phyloP scores from a whole-genome alignment of 768 basidiomycete genomes.

The Hemileccinum impolitum region DNA sequence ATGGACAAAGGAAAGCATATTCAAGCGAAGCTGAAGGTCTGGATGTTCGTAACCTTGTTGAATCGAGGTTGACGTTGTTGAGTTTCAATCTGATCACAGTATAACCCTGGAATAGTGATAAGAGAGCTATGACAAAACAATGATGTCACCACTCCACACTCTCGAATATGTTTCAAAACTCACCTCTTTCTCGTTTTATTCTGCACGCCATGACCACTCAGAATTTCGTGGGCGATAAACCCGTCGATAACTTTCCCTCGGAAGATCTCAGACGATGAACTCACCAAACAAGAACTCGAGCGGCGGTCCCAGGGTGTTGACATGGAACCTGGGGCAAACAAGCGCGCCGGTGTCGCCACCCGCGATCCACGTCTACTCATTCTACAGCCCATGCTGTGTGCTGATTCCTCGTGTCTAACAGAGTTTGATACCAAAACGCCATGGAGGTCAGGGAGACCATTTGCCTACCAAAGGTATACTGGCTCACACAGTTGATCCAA shows the following conservation, averaged over 20 bases:
- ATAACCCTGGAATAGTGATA: too few species aligned
- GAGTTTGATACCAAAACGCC: slow-evolving; percentile 15
- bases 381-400: too few species aligned
- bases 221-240: slow-evolving; percentile 27
- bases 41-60: too few species aligned
- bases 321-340: slow-evolving; percentile 25
- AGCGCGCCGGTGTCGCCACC: slow-evolving; percentile 26
- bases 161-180: background rate
- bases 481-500: background rate
- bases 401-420: background rate
- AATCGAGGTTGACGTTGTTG: too few species aligned
- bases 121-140: background rate
- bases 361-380: slow-evolving; percentile 14
- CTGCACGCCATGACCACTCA: slow-evolving; percentile 15
- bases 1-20: too few species aligned
- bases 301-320: slow-evolving; percentile 10
- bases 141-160: slow-evolving; percentile 8
- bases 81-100: too few species aligned
- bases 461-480: slow-evolving; percentile 4
- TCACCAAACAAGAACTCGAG: slow-evolving; percentile 18
- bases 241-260: slow-evolving; percentile 21
- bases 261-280: slow-evolving; percentile 23
- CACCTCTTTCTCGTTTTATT: background rate
- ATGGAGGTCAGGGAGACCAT: slow-evolving; percentile 9
- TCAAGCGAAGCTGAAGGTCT: too few species aligned